Percentiles rank a stretch among this genome's conserved stretches.
Evolutionary conservation across 345 rosid species (phyloP).

Genomic region (Linum lewisii): DNA sequence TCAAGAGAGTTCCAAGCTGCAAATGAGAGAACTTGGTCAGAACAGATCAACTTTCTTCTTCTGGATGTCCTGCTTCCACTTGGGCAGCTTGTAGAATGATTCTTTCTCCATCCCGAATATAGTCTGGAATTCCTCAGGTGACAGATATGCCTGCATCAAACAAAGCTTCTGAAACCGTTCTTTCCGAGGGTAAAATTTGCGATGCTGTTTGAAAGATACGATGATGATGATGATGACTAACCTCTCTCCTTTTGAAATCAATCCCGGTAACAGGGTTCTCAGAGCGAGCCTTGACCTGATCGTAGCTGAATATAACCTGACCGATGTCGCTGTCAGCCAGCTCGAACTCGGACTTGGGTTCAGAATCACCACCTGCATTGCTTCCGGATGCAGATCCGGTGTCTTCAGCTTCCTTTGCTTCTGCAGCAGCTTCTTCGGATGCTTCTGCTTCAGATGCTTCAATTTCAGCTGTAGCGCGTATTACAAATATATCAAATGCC

Average conservation of each 20-base stretch:
- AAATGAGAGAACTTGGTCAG: slow-evolving; percentile 24
- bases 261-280: slow-evolving; percentile 83
- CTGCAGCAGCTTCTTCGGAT: slow-evolving; percentile 35
- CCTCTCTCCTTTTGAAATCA: slow-evolving; percentile 94
- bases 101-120: slow-evolving; percentile 69
- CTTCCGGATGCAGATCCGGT: slow-evolving; percentile 32
- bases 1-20: slow-evolving; percentile 5
- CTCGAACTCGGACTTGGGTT: slow-evolving; percentile 34
- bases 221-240: slow-evolving; percentile 24
- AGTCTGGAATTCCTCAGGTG: slow-evolving; percentile 67
- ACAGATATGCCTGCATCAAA: slow-evolving; percentile 62
- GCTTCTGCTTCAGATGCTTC: slow-evolving; percentile 33
- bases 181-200: no score
- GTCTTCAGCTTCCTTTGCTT: slow-evolving; percentile 42
- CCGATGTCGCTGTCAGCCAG: slow-evolving; percentile 31
- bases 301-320: slow-evolving; percentile 58
- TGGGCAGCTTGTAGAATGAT: slow-evolving; percentile 70
- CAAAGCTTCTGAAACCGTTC: no score
- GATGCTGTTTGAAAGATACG: no score
- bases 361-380: slow-evolving; percentile 33
- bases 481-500: no score
- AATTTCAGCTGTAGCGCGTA: not conserved
- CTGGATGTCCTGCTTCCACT: slow-evolving; percentile 94
- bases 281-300: slow-evolving; percentile 75
- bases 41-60: slow-evolving; percentile 81